Base-by-base conservation (phyloP, 208 protist genomes). In the Leishmania aethiopica region DNA sequence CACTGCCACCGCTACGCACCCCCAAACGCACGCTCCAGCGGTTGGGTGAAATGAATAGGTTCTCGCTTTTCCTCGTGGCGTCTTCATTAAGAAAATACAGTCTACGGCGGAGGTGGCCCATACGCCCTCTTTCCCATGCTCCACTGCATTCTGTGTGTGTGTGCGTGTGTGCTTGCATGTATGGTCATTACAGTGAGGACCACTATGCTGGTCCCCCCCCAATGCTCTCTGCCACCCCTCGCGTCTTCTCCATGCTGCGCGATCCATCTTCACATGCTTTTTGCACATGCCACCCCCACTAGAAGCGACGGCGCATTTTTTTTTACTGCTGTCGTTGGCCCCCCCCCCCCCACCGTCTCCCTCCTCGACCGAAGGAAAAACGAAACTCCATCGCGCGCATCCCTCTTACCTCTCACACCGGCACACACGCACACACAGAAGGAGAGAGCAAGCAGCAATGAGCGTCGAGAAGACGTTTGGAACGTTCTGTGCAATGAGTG, bases 401-500 rank as follows among this genome's bases (percentile, higher is more conserved):
- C 51, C 51, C 51, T 37, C 49, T 13, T 10, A 35, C 51, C 51
- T 32, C 32, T 51, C 40, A 47, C 35, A 15, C 1, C 37, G 3
- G 49, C 57, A 69, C 35, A n/a, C 11, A 28, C 25, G 37, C 10
- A 47, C 45, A 66, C 32, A 66, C 35, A 60, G 11, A 47, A 5
- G n/a, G 22, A 47, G 15, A 72, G 37, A 25, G 17, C 17, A 74
- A 49, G 42, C 35, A 40, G 7, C 3, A 13, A 70, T 80, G 77
- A 73, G 77, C 45, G n/a, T 60, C 4, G 84, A 84, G 40, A 78
- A 75, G 49, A 73, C 60, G 88, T 72, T 94, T 70, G 86, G 91
- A 47, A 32, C 42, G 28, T 94, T 90, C 75, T 94, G 91, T 62
- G 81, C 66, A n/a, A 71, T 78, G 51, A 66, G 86, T 22, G 80